phyloP scores from a whole-genome alignment of 148 eudicot genomes.

The Amaranthus cruentus region DNA sequence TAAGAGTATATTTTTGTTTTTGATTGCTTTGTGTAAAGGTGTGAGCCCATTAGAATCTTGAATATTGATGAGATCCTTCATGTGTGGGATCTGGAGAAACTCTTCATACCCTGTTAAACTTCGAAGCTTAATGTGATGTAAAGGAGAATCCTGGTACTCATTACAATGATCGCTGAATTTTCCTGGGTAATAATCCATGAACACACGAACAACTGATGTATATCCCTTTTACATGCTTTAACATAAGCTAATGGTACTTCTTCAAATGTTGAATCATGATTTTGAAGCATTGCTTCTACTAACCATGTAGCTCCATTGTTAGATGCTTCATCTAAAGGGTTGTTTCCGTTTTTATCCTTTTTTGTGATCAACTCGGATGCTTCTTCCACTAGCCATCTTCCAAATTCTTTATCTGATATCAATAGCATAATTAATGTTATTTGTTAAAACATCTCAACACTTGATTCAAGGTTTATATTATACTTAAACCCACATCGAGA shows the following conservation, averaged over 20 bases:
- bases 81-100: background rate
- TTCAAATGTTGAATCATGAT: background rate
- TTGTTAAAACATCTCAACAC: too few relatives aligned
- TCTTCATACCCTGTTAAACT: constrained; percentile 1
- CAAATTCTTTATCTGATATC: background rate
- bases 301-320: background rate
- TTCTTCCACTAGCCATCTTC: background rate
- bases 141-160: background rate
- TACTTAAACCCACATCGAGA: too few relatives aligned
- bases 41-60: background rate
- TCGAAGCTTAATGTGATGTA: background rate
- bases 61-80: background rate
- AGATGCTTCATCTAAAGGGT: background rate
- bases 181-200: background rate
- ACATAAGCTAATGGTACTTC: background rate
- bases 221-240: background rate
- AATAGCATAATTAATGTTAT: too few relatives aligned
- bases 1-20: background rate
- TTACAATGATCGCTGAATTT: background rate
- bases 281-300: background rate
- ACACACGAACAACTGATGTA: background rate
- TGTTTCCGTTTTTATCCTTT: background rate
- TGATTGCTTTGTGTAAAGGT: background rate
- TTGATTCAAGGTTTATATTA: too few relatives aligned
- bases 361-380: background rate